A percentile compares a stretch with the other conserved stretches of the same genome.
These are phyloP conservation scores for Cryphonectria naterciae DNA, from an alignment of 2,329 filamentous ascomycete species.

Conservation along the genomic window DNA sequence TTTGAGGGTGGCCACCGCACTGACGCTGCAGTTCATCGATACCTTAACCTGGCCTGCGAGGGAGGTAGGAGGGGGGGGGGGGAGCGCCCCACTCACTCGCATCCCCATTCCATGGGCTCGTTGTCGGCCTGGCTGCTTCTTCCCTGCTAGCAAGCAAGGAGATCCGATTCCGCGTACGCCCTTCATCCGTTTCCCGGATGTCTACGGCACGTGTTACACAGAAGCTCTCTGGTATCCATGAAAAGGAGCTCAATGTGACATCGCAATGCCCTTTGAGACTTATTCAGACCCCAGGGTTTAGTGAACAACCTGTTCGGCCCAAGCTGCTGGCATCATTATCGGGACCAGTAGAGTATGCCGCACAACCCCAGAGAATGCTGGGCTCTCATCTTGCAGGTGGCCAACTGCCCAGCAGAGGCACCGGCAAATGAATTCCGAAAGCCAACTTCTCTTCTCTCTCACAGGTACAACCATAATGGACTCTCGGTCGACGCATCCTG, in stretches of 20 bases:
- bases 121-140: slow-evolving; percentile 16
- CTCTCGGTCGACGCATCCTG: slow-evolving; percentile 15
- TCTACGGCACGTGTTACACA: background rate
- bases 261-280: background rate
- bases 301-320: background rate
- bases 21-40: background rate
- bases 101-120: slow-evolving; percentile 8
- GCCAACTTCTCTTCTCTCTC: background rate
- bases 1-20: background rate
- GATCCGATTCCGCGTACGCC: background rate
- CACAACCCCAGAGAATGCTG: background rate
- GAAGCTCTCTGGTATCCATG: background rate
- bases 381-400: background rate
- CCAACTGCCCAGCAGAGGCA: background rate
- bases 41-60: background rate
- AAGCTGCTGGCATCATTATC: background rate
- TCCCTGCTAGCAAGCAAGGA: slow-evolving; percentile 17
- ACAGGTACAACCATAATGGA: background rate
- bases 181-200: background rate
- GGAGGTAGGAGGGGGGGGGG: background rate
- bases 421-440: background rate
- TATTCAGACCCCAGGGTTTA: background rate
- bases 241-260: background rate
- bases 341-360: background rate
- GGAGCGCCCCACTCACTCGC: background rate